Evolutionary conservation across 768 basidiomycete species (phyloP), one percentile per base, ranked within the genome.

Genomic region (Phylloporus sp.): DNA sequence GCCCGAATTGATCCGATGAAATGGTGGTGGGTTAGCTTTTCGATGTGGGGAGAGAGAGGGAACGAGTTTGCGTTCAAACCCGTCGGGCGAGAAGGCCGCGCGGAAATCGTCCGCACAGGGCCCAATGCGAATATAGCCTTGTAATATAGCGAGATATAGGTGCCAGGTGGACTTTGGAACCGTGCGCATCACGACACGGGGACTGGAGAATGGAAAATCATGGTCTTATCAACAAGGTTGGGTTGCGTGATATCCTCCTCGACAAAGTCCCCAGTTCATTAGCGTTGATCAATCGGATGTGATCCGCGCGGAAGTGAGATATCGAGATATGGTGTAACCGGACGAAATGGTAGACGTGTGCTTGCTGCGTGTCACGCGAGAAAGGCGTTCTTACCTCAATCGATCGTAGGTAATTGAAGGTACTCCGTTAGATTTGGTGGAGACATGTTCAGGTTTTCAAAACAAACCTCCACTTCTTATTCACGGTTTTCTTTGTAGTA

Each of bases 81-180:
- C 20, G 37, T 40, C 40, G 36, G 36, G 29, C 3, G 18, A 52
- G 21, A 50, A 46, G 32, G 49, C 52, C 62, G 45, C 31, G 33
- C 49, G 55, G 57, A 50, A 37, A 50, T 49, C 57, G 49, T 39
- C 57, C 49, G 53, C 54, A 46, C 17, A 55, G 57, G 57, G 53
- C 50, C 55, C 49, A 45, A 27, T 42, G 56, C 50, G 54, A 38
- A 59, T 53, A 54, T 37, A 38, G 14, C 7, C 27, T 29, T 42
- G 45, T 46, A 21, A 55, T 50, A 24, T 45, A 9, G 32, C 46
- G 38, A 51, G 53, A 59, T 57, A 57, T 49, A 22, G 50, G 38
- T 20, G 13, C 10, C 29, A 56, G 42, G 24, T 41, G 45, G 38
- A 24, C 11, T n/a, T 38, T 33, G 36, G 52, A 48, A 48, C 23